A percentile compares a stretch with the other conserved stretches of the same genome.
Evolutionary conservation across 176 grass and related monocot genomes (phyloP).

Genomic region (Aegilops longissima): DNA sequence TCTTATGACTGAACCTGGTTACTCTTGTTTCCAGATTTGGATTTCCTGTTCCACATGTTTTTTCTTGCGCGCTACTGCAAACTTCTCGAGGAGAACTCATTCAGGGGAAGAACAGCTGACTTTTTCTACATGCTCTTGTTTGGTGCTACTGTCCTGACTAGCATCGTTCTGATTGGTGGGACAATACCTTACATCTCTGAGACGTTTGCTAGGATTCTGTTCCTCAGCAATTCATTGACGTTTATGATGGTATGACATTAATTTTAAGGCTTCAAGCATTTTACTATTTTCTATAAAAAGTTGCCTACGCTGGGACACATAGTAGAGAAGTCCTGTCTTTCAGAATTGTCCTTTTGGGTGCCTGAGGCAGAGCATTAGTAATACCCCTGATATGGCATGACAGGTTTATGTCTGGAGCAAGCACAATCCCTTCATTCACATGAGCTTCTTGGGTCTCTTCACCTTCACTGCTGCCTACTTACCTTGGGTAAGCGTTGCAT

Average conservation of each 20-base stretch:
- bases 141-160: constrained; percentile 85
- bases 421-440: constrained; percentile 95
- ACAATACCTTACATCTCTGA: constrained; percentile 96
- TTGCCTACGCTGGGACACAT: background rate
- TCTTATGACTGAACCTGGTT: background rate
- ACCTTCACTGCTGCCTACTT: constrained; percentile 98
- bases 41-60: constrained; percentile 99
- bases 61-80: constrained; percentile 99
- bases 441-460: constrained; percentile 98
- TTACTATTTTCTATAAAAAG: background rate
- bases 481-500: constrained; percentile 65
- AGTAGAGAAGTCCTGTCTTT: background rate
- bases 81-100: constrained; percentile 97
- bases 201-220: constrained; percentile 89
- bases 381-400: constrained; percentile 16
- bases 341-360: background rate
- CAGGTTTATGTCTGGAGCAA: constrained; percentile 99
- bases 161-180: constrained; percentile 88
- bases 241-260: constrained; percentile 90
- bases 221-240: constrained; percentile 99
- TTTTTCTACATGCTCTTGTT: constrained; percentile 99
- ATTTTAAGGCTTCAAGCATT: background rate
- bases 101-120: constrained; percentile 97
- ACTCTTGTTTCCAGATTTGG: constrained; percentile 70
- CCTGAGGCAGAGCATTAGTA: background rate